Base-by-base conservation (phyloP, 2,329 filamentous ascomycete species). In the Clonostachys solani region DNA sequence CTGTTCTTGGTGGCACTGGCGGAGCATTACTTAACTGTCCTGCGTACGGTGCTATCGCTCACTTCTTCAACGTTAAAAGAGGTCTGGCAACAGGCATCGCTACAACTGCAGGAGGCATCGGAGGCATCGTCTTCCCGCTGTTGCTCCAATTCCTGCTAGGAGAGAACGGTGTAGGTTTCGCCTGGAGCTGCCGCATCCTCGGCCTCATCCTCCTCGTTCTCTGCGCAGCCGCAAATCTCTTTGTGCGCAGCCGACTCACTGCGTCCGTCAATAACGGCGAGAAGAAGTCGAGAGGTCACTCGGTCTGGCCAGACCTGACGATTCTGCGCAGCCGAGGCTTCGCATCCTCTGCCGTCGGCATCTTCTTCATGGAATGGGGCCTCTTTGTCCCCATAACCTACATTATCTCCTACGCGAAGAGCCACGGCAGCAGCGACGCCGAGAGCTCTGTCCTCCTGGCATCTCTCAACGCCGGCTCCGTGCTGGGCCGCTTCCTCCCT, bases 301-400 rank as follows among this genome's bases (percentile, higher is more conserved):
- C 36, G 10, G 23, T 86, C 53, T 77, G 83, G 2, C 87, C 84
- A 57, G 71, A 72, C 42, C 57, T 75, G 19, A 49, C 52, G 1
- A 65, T 71, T 1, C 73, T 75, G 47, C 56, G 55, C 3, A 67
- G 67, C 4, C 59, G 62, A 4, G 62, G 69, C 0, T 68, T 75
- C 33, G 63, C 59, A 2, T 67, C 74, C 33, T 57, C 75, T 5
- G 65, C 69, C 0, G 53, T 64, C 6, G 66, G 65, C 1, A 62
- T 75, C 9, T 73, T 76, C 48, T 60, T 66, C 2, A 67, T 77
- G 17, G 74, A 77, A 43, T 71, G 75, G 43, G 69, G 71, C 36
- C 64, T 76, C n/a, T 77, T 76, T 40, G 72, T 71, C 12, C 65
- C 69, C 16, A 65, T 68, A 1, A 69, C 68, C 2, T 61, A 75